phyloP scores from a whole-genome alignment of 306 rosid genomes.

The Cucurbita maxima region DNA sequence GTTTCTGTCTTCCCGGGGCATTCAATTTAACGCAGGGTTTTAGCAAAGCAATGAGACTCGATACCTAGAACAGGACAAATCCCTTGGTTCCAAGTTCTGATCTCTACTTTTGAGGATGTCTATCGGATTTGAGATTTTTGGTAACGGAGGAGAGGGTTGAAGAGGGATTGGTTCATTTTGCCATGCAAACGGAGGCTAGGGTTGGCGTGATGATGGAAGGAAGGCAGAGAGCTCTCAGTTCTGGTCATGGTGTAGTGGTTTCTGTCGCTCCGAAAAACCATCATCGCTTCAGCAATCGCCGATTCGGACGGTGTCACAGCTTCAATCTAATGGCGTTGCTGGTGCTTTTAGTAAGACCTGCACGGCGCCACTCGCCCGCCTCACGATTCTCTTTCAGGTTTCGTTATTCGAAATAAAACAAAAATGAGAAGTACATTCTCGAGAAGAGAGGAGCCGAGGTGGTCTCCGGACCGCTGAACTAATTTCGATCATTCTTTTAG shows the following conservation, averaged over 20 bases:
- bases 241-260: slow-evolving; percentile 33
- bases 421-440: neutral
- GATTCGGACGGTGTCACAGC: slow-evolving; percentile 70
- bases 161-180: neutral
- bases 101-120: neutral
- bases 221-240: slow-evolving; percentile 32
- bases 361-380: slow-evolving; percentile 94
- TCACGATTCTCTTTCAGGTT: slow-evolving; percentile 96
- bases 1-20: no score
- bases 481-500: no score
- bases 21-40: no score
- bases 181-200: slow-evolving; percentile 91
- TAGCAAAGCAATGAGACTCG: no score
- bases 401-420: neutral
- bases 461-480: no score
- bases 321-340: slow-evolving; percentile 90
- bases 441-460: no score
- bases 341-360: slow-evolving; percentile 93
- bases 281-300: slow-evolving; percentile 41
- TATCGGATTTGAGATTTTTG: neutral
- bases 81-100: neutral
- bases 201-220: slow-evolving; percentile 60
- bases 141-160: slow-evolving; percentile 73
- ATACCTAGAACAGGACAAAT: no score
- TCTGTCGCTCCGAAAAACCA: slow-evolving; percentile 28